Evolutionary conservation across 2,329 filamentous ascomycete genomes (phyloP), one percentile per base, ranked within the genome.

Genomic region (Penicillium sp.): DNA sequence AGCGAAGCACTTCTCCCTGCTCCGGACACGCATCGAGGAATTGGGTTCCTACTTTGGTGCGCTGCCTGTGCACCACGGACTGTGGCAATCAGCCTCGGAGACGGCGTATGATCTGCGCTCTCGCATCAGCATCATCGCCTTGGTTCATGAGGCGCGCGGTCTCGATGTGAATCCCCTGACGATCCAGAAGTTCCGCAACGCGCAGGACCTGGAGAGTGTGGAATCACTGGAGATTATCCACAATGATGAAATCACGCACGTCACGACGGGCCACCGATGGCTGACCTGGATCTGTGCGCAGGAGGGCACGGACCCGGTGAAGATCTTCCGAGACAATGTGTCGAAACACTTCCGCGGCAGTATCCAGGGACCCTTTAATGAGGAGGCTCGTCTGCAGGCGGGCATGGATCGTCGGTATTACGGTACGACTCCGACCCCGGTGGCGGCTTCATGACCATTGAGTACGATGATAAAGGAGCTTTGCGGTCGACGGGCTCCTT

Each of bases 221-320:
- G 62, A 68, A 8, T 60, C 61, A 3, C 51, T 75, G 46, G 68
- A 68, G 33, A 60, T 75, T 24, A 75, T 75, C 29, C 73, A 75
- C 44, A 74, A 73, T 43, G 73, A 75, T 39, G 73, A 75, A 53
- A 74, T 75, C 37, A 75, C 73, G 0, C 73, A 75, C 51, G 73
- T 75, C 18, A 75, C 73, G 0, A 74, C 73, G 4, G 73, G 73
- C 4, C 72, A 75, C 49, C 58, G 73, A 32, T 75, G 73, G 73
- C 48, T 75, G 35, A 70, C 64, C 2, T 75, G 73, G 73, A 74
- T 75, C 24, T 75, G 73, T 43, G 60, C 66, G 28, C 67, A 74
- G 39, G 73, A 75, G 56, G 66, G 61, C 9, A 72, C 69, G 0
- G 71, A 75, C 47, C 70, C 73, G 0, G 69, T 75, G 4, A 62